phyloP scores from a whole-genome alignment of 2,329 filamentous ascomycete genomes.

The Penicillium sp. region DNA sequence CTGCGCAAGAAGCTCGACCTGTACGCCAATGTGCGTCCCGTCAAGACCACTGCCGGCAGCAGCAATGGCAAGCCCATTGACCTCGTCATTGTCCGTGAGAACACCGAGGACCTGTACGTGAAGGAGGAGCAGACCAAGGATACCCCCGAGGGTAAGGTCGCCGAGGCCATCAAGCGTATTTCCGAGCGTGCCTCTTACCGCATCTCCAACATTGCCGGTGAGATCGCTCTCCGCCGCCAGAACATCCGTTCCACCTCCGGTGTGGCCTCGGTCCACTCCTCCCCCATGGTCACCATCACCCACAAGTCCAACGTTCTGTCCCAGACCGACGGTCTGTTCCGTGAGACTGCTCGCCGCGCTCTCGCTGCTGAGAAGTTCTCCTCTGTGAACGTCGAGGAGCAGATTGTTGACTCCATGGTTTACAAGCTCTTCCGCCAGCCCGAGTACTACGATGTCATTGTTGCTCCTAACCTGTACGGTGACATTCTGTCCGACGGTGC shows the following conservation, averaged over 20 bases:
- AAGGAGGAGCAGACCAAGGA: slow-evolving; percentile 90
- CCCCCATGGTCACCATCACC: slow-evolving; percentile 86
- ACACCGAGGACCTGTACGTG: slow-evolving; percentile 97
- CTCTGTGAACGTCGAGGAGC: slow-evolving; percentile 76
- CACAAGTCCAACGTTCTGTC: slow-evolving; percentile 98
- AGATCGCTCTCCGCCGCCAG: slow-evolving; percentile 86
- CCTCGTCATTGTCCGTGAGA: slow-evolving; percentile 97
- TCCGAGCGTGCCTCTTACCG: slow-evolving; percentile 79
- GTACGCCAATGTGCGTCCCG: slow-evolving; percentile 95
- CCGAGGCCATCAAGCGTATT: slow-evolving; percentile 97
- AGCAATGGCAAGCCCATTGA: slow-evolving; percentile 67
- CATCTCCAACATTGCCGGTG: slow-evolving; percentile 90
- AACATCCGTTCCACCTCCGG: slow-evolving; percentile 65
- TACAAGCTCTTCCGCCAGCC: slow-evolving; percentile 99
- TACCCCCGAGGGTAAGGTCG: slow-evolving; percentile 72
- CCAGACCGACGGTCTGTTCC: slow-evolving; percentile 95
- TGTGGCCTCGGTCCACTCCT: slow-evolving; percentile 55
- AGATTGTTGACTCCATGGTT: slow-evolving; percentile 99
- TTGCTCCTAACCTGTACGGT: slow-evolving; percentile 95
- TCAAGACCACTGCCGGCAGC: slow-evolving; percentile 70
- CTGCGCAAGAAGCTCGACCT: slow-evolving; percentile 93
- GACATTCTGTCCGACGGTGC: slow-evolving; percentile 96
- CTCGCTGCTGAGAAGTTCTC: slow-evolving; percentile 67
- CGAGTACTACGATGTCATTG: slow-evolving; percentile 92
- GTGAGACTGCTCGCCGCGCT: slow-evolving; percentile 71